Base-by-base conservation (phyloP, 139 green algal species). In the Coelastrella sp. region DNA sequence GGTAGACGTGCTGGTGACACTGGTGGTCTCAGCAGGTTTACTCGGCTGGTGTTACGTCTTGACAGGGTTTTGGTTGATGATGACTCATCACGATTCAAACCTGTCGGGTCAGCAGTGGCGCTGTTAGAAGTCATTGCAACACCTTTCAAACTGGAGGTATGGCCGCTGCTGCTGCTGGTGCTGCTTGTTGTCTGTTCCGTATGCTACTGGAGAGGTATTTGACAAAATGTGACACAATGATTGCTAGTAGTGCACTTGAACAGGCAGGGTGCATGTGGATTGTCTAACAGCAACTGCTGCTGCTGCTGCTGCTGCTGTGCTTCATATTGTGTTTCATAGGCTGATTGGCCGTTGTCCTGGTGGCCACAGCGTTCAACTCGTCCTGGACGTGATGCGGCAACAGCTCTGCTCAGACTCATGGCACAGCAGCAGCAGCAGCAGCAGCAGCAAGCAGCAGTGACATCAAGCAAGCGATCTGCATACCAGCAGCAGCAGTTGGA, bases 111-210 rank as follows among this genome's bases (percentile, higher is more conserved):
- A 38, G 78, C 78, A 32, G 62, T 63, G 60, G 79, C 63, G 3
- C 32, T 85, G 38, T 85, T 85, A 48, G 62, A 85, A 27, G 79
- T 85, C n/a, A 19, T 67, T n/a, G 27, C 79, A 9, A 15, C 77
- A 43, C 60, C 75, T 6, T 62, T 60, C 5, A 11, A 62, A 37
- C 41, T 62, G 25, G 13, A 68, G 74, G 74, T 81, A 23, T 76
- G 78, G 21, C 57, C 13, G 48, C 17, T 23, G 48, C 48, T 57
- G 48, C 17, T 11, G 48, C 48, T 57, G 48, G 13, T 11, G 17
- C 17, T 2, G 17, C 48, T 57, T 57, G 48, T 57, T 57, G 48
- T n/a, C n/a, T n/a, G 45, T 21, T 53, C 8, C 11, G 43, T 25
- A 11, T 40, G 64, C 64, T 41, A 27, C 64, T 40, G n/a, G n/a